Base-by-base conservation (phyloP, 1,284 basidiomycete species). In the Sporisorium graminicola region DNA sequence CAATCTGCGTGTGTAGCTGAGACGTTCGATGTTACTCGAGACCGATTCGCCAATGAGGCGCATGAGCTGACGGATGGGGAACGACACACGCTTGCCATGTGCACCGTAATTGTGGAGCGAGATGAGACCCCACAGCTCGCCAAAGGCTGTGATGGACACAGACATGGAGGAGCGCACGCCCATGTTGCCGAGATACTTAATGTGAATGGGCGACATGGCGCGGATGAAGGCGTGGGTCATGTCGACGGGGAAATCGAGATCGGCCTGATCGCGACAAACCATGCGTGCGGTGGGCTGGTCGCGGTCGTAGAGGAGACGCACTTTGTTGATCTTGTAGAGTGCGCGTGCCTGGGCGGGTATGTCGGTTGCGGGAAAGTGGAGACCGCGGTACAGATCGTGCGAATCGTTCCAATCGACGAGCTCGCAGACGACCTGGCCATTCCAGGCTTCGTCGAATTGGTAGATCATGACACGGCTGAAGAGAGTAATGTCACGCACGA, bases 191-290 rank as follows among this genome's bases (percentile, higher is more conserved):
- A 86, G 78, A 59, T 84, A 95, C 87, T 93, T 91, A 78, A 94
- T 87, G 83, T 95, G 93, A 61, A 95, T 94, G 2, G 93, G 94
- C 80, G 92, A 93, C 93, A 95, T 95, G 2, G 93, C 93, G 18
- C 93, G 90, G 14, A 95, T 87, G 82, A 92, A 93, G 69, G 91
- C 92, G 85, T 94, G 92, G 0, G 93, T 94, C 93, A 95, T 94
- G 83, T 95, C 91, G 71, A 95, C 87, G 2, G 93, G 93, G 3
- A 87, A 86, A 43, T 91, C 89, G 8, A 95, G 87, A 85, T 95
- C 93, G 27, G 89, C 88, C 77, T 88, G 88, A 60, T 87, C 88
- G 53, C 90, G 88, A 50, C 92, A 91, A 14, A 95, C 91, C 57
- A 96, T 88, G 6, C 93, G 89, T 5, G 94, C 92, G 0, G 93